Conservation (phyloP, 2,329 filamentous ascomycete genomes). For the Macrophomina tecta region DNA sequence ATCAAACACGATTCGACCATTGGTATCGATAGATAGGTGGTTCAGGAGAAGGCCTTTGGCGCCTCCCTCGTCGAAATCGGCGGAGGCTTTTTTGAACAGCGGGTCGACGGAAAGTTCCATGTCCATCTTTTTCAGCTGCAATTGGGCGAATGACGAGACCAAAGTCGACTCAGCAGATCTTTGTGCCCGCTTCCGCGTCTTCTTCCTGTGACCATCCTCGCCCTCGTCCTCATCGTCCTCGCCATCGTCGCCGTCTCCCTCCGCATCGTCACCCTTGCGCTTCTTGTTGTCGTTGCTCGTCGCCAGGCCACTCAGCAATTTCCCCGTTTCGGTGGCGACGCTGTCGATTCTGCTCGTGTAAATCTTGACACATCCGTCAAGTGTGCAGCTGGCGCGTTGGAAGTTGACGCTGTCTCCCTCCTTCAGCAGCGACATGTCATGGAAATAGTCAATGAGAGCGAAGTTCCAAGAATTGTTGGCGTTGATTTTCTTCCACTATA, state of each 20-base stretch:
- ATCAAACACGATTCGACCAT: constrained; percentile 95
- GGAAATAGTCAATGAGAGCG: constrained; percentile 99
- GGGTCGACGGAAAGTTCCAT: constrained; percentile 96
- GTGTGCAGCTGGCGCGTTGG: constrained; percentile 95
- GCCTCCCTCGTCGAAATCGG: constrained; percentile 97
- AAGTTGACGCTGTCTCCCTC: constrained; percentile 98
- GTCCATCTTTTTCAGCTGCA: constrained; percentile 97
- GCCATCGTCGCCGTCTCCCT: constrained; percentile 45
- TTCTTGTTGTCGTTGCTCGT: constrained; percentile 73
- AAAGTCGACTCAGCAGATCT: constrained; percentile 92
- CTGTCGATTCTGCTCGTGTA: constrained; percentile 98
- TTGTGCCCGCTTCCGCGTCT: constrained; percentile 75
- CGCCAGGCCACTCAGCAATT: constrained; percentile 89
- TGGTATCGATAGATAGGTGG: constrained; percentile 91
- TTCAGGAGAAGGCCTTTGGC: constrained; percentile 95
- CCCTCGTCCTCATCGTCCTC: constrained; percentile 72
- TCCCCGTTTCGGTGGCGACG: constrained; percentile 95
- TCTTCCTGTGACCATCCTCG: constrained; percentile 64
- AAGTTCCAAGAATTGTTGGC: constrained; percentile 99
- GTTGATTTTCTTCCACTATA: constrained; percentile 70
- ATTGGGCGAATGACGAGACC: constrained; percentile 81
- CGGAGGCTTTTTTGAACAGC: constrained; percentile 98
- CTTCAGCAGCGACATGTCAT: constrained; percentile 96
- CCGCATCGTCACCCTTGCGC: constrained; percentile 42
- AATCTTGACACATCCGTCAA: constrained; percentile 98